A percentile compares a stretch with the other conserved stretches of the same genome.
Conservation (phyloP, 257 asterid species). For the Solanum rostratum region DNA sequence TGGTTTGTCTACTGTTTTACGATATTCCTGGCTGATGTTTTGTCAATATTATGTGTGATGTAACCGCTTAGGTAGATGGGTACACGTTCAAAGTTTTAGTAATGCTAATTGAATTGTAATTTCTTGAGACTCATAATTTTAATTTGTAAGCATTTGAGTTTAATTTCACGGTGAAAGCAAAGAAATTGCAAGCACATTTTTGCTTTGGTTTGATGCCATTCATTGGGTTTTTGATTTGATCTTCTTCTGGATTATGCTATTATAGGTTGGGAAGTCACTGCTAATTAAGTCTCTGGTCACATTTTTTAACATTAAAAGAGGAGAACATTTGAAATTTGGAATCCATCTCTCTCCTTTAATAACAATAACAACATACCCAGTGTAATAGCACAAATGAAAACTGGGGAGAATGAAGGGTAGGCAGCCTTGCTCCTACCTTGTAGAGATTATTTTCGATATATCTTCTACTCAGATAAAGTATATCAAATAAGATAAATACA, state of each 20-base stretch:
- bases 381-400: background rate
- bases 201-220: background rate
- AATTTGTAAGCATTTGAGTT: constrained; percentile 60
- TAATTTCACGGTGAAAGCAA: constrained; percentile 69
- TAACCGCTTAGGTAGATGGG: background rate
- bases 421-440: background rate
- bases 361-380: background rate
- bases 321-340: background rate
- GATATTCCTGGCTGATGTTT: background rate
- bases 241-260: background rate
- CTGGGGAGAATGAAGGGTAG: background rate
- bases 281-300: constrained; percentile 56
- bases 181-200: constrained; percentile 37
- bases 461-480: background rate
- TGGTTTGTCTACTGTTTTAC: background rate
- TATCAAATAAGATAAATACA: background rate
- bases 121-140: background rate
- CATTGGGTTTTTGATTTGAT: background rate
- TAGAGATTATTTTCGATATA: background rate
- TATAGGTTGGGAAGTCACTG: constrained; percentile 91
- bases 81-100: background rate
- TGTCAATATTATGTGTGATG: background rate
- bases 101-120: background rate
- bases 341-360: background rate
- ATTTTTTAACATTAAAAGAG: background rate